These are phyloP conservation scores for Dalbergia cochinchinensis DNA, from an alignment of 306 rosid genomes.

Conservation along the genomic window DNA sequence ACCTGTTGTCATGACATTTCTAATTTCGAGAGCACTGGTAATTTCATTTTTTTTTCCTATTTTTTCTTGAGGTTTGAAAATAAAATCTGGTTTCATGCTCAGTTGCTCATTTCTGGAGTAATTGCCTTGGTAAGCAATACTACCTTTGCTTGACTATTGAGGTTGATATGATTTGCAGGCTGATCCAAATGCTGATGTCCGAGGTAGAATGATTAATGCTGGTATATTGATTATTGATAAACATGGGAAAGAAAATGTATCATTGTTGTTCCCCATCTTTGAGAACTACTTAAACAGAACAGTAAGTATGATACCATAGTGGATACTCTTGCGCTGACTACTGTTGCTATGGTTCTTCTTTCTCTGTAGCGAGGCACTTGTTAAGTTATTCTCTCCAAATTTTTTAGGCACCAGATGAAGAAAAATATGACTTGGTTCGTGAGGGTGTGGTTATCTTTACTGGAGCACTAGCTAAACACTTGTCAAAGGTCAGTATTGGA, in stretches of 20 bases:
- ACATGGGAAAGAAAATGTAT: constrained; percentile 88
- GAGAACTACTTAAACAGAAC: constrained; percentile 94
- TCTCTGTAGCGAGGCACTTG: constrained; percentile 7
- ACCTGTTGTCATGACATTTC: constrained; percentile 93
- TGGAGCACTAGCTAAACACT: constrained; percentile 96
- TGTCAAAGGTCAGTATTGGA: constrained; percentile 72
- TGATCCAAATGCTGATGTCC: constrained; percentile 91
- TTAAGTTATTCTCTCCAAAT: constrained; percentile 21
- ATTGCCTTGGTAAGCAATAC: background rate
- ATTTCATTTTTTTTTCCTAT: constrained; percentile 25
- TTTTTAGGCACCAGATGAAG: constrained; percentile 86
- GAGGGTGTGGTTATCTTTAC: constrained; percentile 99
- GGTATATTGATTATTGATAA: constrained; percentile 95
- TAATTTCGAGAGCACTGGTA: constrained; percentile 97
- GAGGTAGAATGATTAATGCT: constrained; percentile 97
- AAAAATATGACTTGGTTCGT: constrained; percentile 94
- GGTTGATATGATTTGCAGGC: constrained; percentile 77
- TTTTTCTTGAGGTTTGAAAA: constrained; percentile 1
- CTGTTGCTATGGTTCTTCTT: background rate
- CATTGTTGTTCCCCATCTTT: constrained; percentile 91
- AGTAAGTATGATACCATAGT: constrained; percentile 52
- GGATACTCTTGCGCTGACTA: constrained; percentile 28
- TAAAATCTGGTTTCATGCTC: constrained; percentile 28
- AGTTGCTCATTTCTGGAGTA: constrained; percentile 20
- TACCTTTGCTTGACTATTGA: constrained; percentile 18